A percentile compares a stretch with the other conserved stretches of the same genome.
Evolutionary conservation across 225 moss, liverwort and hornwort species (phyloP).

Genomic region (Climacium dendroides): DNA sequence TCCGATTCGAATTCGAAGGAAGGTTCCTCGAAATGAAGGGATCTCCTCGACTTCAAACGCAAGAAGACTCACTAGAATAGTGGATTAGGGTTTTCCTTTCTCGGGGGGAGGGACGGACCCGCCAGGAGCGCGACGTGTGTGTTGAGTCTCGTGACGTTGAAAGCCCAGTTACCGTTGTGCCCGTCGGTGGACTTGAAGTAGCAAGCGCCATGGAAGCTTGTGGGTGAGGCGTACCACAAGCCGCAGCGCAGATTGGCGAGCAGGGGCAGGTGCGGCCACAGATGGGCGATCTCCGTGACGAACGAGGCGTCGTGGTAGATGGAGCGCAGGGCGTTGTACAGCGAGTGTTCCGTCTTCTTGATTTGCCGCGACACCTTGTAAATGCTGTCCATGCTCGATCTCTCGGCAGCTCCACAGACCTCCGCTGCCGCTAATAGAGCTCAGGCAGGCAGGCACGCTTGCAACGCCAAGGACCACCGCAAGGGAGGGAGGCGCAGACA

Average conservation of each 20-base stretch:
- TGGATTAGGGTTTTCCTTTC: background rate
- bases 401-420: background rate
- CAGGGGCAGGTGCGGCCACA: conserved; percentile 58
- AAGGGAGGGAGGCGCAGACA: background rate
- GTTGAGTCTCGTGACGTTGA: conserved; percentile 71
- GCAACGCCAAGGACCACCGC: background rate
- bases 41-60: background rate
- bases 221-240: conserved; percentile 43
- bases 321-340: conserved; percentile 84
- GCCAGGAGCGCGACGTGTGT: conserved; percentile 64
- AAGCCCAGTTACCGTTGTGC: conserved; percentile 91
- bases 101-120: conserved; percentile 13
- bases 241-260: conserved; percentile 90
- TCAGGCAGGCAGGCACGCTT: background rate
- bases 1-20: background rate
- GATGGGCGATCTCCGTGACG: conserved; percentile 50
- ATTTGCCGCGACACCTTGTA: conserved; percentile 63
- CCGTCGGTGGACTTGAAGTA: conserved; percentile 99
- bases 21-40: background rate
- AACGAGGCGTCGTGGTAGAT: conserved; percentile 74
- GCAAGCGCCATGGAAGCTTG: conserved; percentile 53
- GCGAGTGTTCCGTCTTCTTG: conserved; percentile 51
- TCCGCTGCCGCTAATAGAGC: background rate
- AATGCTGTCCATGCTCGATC: conserved; percentile 1
- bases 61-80: background rate